These are phyloP conservation scores for Ambrosia hybrid DNA, from an alignment of 140 eudicot species.

Conservation along the genomic window DNA sequence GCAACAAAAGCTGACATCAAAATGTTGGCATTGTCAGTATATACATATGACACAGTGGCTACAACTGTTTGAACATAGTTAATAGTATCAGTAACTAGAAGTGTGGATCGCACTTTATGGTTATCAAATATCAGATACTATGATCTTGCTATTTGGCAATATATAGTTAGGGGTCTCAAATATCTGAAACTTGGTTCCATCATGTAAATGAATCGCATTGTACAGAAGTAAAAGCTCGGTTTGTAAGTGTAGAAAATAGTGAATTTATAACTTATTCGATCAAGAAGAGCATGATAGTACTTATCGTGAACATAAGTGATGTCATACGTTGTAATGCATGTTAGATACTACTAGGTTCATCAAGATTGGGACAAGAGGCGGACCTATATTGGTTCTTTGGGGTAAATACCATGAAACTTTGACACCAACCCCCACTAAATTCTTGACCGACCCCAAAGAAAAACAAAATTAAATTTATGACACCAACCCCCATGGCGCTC, in stretches of 20 bases:
- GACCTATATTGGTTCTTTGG: too few species aligned
- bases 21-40: conserved; percentile 24
- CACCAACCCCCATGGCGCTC: too few species aligned
- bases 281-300: neutral
- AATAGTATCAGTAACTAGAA: neutral
- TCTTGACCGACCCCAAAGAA: too few species aligned
- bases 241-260: neutral
- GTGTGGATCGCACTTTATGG: conserved; percentile 11
- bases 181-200: conserved; percentile 8
- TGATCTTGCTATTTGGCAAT: neutral
- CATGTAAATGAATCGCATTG: neutral
- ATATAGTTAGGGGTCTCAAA: conserved; percentile 4
- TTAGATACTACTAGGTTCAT: too few species aligned
- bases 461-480: too few species aligned
- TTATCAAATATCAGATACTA: neutral
- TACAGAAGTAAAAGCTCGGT: neutral
- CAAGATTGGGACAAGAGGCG: too few species aligned
- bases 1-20: conserved; percentile 6
- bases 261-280: neutral
- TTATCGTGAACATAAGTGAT: neutral
- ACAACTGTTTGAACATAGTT: conserved; percentile 1
- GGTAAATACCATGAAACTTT: too few species aligned
- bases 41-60: conserved; percentile 13
- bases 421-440: too few species aligned
- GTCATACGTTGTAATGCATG: neutral